Conservation (phyloP, 108 stramenopile species). For the Nitzschia sp. region DNA sequence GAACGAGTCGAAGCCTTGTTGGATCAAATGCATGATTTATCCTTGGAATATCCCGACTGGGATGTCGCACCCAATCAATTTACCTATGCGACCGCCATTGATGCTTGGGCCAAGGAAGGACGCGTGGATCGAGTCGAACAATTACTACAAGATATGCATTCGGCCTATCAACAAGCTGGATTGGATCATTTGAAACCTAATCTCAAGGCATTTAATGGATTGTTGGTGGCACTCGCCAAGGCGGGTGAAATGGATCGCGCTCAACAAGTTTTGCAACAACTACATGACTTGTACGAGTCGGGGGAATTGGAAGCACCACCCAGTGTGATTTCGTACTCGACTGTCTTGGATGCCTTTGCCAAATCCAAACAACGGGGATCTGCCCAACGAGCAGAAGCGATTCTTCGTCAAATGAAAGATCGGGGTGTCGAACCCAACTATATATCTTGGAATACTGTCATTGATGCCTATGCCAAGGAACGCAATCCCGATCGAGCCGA, state of each 20-base stretch:
- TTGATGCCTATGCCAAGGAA: conserved; percentile 38
- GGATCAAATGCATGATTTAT: conserved; percentile 57
- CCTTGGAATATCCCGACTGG: conserved; percentile 29
- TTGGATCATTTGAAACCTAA: conserved; percentile 24
- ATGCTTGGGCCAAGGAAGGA: conserved; percentile 65
- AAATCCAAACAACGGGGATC: conserved; percentile 37
- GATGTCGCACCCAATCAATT: conserved; percentile 57
- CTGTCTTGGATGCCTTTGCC: conserved; percentile 73
- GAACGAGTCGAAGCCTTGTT: conserved; percentile 61
- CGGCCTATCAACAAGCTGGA: conserved; percentile 27
- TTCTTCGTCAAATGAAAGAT: conserved; percentile 37
- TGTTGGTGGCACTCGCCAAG: conserved; percentile 60
- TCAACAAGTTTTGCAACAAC: conserved; percentile 52
- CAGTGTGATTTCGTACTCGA: conserved; percentile 70
- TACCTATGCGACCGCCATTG: conserved; percentile 62
- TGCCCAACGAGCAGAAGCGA: conserved; percentile 19
- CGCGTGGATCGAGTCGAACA: conserved; percentile 25
- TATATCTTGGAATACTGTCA: conserved; percentile 43
- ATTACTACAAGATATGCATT: conserved; percentile 53
- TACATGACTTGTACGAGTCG: conserved; percentile 69
- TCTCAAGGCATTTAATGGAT: conserved; percentile 58
- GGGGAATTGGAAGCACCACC: conserved; percentile 67
- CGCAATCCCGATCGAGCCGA: conserved; percentile 35
- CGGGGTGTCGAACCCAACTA: conserved; percentile 28
- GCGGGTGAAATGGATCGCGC: conserved; percentile 43